phyloP scores from a whole-genome alignment of 345 rosid genomes.

The thale cress (Arabidopsis thaliana) region TAIR10.1 NC_003076.8:2185501-2186000 shows the following conservation, averaged over 20 bases:
- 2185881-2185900: not conserved
- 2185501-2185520: constrained; percentile 63
- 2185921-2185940: not conserved
- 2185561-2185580: constrained; percentile 63
- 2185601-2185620: constrained; percentile 51
- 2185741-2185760: constrained; percentile 28
- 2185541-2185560: constrained; percentile 73
- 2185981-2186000: not conserved
- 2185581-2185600: constrained; percentile 49
- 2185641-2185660: constrained; percentile 40
- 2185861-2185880: not conserved
- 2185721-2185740: constrained; percentile 43
- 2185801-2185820: not conserved
- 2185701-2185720: constrained; percentile 32
- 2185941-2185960: not conserved
- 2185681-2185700: constrained; percentile 36
- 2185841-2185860: not conserved
- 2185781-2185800: constrained; percentile 9
- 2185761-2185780: constrained; percentile 9
- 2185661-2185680: constrained; percentile 34
- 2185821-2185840: not conserved
- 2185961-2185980: not conserved
- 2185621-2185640: constrained; percentile 43
- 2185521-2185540: constrained; percentile 86
- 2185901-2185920: not conserved